Base-by-base conservation (phyloP, 2,329 filamentous ascomycete species). In the Leptodontidium sp. region DNA sequence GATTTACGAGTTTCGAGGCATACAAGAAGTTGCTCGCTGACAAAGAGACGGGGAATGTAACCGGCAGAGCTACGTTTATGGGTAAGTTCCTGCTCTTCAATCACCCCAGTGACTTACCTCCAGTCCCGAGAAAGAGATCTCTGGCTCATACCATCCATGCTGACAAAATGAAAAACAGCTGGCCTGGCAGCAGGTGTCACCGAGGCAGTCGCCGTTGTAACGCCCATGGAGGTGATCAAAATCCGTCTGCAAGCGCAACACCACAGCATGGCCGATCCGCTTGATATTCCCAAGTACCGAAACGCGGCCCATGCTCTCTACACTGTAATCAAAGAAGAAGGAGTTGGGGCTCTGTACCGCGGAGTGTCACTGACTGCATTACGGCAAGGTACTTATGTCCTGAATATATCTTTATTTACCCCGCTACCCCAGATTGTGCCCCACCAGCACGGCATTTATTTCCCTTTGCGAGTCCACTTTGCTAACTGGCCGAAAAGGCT, bases 151-250 rank as follows among this genome's bases (percentile, higher is more conserved):
- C 29, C 29, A 17, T 15, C n/a, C 5, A 62, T 63, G 45, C 70
- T 74, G 52, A 73, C 59, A 62, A 32, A 32, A 15, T 12, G 26
- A 17, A 65, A 0, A 43, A 64, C 72, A 90, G 93, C 96, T 75
- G 96, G 96, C 78, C 90, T 99, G 57, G 88, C 92, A 29, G 96
- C 96, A 32, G 96, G 96, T 82, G 90, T 99, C 21, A 98, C 96
- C 24, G 96, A 99, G 86, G 96, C 96, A 73, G 95, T 99, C 55
- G 91, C 93, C 61, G 93, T 99, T 63, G 96, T 99, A 67, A 98
- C 94, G 38, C 96, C 96, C 6, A 99, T 99, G 96, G 96, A 99
- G 84, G 96, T 99, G 71, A 89, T 99, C 82, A 99, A 99, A 88
- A 99, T 99, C 79, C 92, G 96, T 61, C 88, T 99, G 75, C 96